phyloP scores from a whole-genome alignment of 805 yeast species.

The Lachancea sp. region DNA sequence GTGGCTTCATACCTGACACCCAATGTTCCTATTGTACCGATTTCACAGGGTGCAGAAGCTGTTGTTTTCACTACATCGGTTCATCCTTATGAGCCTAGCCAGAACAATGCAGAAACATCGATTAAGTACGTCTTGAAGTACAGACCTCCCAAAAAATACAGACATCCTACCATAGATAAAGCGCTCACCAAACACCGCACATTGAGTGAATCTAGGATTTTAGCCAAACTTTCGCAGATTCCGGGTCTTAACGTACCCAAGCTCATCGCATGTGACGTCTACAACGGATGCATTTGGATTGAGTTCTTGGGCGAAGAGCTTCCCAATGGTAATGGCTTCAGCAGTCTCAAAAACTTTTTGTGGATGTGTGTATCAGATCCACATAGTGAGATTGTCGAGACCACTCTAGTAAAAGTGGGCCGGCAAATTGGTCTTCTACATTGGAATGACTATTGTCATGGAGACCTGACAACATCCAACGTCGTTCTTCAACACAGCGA shows the following conservation, averaged over 20 bases:
- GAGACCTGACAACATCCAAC: constrained; percentile 90
- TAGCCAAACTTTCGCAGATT: constrained; percentile 45
- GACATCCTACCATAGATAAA: constrained; percentile 78
- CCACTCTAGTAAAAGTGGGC: constrained; percentile 53
- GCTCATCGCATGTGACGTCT: constrained; percentile 67
- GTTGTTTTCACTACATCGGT: constrained; percentile 54
- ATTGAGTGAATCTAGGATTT: constrained; percentile 71
- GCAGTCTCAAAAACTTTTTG: constrained; percentile 66
- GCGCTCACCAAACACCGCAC: constrained; percentile 76
- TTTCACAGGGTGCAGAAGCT: constrained; percentile 92
- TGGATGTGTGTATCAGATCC: constrained; percentile 44
- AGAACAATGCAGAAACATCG: not conserved
- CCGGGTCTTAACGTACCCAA: constrained; percentile 62
- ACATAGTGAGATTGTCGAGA: constrained; percentile 35
- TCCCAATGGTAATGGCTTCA: constrained; percentile 42
- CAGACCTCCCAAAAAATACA: constrained; percentile 84
- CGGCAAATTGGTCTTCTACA: constrained; percentile 64
- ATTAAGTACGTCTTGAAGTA: constrained; percentile 61
- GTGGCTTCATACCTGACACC: constrained; percentile 40
- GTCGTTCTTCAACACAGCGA: constrained; percentile 45
- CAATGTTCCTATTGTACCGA: constrained; percentile 43
- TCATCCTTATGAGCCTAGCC: constrained; percentile 59
- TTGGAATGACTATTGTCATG: constrained; percentile 74
- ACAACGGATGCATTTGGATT: constrained; percentile 84
- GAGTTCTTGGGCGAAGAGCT: constrained; percentile 59